A percentile compares a stretch with the other conserved stretches of the same genome.
Evolutionary conservation across 495 filamentous ascomycete genomes (phyloP).

Genomic region (Neurospora sp.): DNA sequence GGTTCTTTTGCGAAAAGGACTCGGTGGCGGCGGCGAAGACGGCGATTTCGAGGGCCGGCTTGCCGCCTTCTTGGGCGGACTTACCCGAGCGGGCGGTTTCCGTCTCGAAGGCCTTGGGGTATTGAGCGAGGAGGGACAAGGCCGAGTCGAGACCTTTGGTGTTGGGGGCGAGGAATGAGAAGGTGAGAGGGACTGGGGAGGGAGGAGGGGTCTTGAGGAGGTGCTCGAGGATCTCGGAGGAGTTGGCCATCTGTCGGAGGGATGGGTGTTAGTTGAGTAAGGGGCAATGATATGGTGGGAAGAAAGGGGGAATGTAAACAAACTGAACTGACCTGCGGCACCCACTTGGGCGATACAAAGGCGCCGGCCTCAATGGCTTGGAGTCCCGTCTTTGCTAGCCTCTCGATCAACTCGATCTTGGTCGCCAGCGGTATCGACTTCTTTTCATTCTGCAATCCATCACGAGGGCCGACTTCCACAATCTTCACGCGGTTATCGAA

Average conservation of each 20-base stretch:
- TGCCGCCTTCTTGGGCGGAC: constrained; percentile 20
- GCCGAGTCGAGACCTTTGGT: constrained; percentile 60
- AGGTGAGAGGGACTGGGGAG: constrained; percentile 60
- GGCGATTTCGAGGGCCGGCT: constrained; percentile 62
- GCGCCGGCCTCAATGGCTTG: constrained; percentile 87
- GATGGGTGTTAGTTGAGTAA: background rate
- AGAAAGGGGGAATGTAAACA: background rate
- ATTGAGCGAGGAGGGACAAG: constrained; percentile 28
- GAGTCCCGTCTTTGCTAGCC: constrained; percentile 76
- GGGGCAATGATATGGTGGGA: background rate
- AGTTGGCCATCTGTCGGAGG: constrained; percentile 76
- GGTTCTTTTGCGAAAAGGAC: constrained; percentile 80
- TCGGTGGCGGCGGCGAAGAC: constrained; percentile 92
- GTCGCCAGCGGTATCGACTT: constrained; percentile 65
- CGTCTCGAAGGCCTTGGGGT: constrained; percentile 30
- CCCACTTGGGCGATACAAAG: constrained; percentile 96
- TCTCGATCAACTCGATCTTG: constrained; percentile 75
- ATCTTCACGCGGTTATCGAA: constrained; percentile 50
- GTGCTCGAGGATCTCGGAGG: constrained; percentile 67
- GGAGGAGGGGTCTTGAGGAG: constrained; percentile 59
- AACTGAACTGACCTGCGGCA: constrained; percentile 63
- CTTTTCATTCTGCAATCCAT: constrained; percentile 96
- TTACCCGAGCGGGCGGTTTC: constrained; percentile 11
- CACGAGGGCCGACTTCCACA: constrained; percentile 87
- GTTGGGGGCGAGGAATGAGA: constrained; percentile 92